phyloP scores from a whole-genome alignment of 768 basidiomycete genomes.

The Lactarius quietus region DNA sequence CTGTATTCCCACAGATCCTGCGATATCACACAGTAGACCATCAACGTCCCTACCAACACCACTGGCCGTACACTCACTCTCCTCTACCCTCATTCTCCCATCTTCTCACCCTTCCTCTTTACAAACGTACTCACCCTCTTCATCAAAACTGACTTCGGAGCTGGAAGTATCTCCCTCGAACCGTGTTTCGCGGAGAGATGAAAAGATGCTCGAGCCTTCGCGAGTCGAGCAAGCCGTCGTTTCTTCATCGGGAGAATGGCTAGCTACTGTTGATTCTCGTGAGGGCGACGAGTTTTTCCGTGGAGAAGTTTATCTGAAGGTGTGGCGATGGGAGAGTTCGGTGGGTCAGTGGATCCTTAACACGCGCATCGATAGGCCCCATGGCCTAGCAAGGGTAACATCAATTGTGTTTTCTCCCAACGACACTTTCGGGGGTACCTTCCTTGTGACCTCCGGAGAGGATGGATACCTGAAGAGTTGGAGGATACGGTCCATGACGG shows the following conservation, averaged over 20 bases:
- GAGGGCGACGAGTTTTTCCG: conserved; percentile 62
- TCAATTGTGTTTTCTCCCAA: conserved; percentile 66
- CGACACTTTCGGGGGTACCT: conserved; percentile 32
- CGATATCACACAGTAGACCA: conserved; percentile 34
- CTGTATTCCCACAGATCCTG: conserved; percentile 33
- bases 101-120: conserved; percentile 96
- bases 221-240: conserved; percentile 69
- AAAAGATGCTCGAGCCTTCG: conserved; percentile 69
- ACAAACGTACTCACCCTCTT: conserved; percentile 78
- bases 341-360: conserved; percentile 68
- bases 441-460: conserved; percentile 69
- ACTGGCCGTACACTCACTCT: conserved; percentile 68
- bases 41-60: conserved; percentile 51
- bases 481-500: conserved; percentile 51
- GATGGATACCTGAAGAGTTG: conserved; percentile 81
- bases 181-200: conserved; percentile 77
- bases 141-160: conserved; percentile 72
- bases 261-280: conserved; percentile 85
- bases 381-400: conserved; percentile 61
- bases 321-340: conserved; percentile 83
- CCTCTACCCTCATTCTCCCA: conserved; percentile 78
- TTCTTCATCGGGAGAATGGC: conserved; percentile 74
- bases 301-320: conserved; percentile 75
- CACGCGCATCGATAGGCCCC: conserved; percentile 86
- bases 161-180: conserved; percentile 94